A percentile compares a stretch with the other conserved stretches of the same genome.
Conservation (phyloP, 805 yeast species). For the Metschnikowia proteae region DNA sequence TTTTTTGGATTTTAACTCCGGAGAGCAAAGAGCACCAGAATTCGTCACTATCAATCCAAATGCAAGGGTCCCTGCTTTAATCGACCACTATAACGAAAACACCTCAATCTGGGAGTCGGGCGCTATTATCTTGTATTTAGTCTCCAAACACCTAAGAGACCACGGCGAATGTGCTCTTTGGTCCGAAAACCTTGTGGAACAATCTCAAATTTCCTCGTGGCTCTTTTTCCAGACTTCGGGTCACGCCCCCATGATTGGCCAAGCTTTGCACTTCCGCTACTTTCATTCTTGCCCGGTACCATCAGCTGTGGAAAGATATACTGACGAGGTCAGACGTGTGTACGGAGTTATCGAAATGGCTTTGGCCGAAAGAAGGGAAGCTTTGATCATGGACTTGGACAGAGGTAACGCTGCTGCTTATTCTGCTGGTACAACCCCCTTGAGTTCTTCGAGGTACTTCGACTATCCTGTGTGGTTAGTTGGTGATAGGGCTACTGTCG, state of each 20-base stretch:
- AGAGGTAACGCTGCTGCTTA: constrained; percentile 84
- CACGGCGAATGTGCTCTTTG: constrained; percentile 70
- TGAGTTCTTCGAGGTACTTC: constrained; percentile 79
- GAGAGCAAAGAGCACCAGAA: constrained; percentile 92
- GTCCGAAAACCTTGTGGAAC: constrained; percentile 75
- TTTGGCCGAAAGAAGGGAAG: constrained; percentile 86
- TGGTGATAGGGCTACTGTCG: constrained; percentile 75
- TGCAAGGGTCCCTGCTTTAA: constrained; percentile 91
- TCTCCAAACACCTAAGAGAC: constrained; percentile 61
- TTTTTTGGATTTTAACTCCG: constrained; percentile 78
- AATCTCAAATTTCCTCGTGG: constrained; percentile 84
- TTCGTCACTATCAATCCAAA: constrained; percentile 93
- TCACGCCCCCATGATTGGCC: constrained; percentile 98
- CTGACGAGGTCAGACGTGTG: constrained; percentile 88
- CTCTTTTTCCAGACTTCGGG: constrained; percentile 93
- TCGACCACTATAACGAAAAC: constrained; percentile 80
- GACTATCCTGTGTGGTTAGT: constrained; percentile 96
- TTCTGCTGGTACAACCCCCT: constrained; percentile 82
- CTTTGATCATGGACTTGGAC: constrained; percentile 83
- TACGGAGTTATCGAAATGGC: constrained; percentile 95
- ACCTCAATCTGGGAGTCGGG: constrained; percentile 94
- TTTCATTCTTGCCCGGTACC: constrained; percentile 85
- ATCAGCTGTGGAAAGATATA: constrained; percentile 84
- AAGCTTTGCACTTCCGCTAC: constrained; percentile 89
- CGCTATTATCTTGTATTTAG: constrained; percentile 80